phyloP scores from a whole-genome alignment of 257 asterid genomes.

The Solanum dulcamara region DNA sequence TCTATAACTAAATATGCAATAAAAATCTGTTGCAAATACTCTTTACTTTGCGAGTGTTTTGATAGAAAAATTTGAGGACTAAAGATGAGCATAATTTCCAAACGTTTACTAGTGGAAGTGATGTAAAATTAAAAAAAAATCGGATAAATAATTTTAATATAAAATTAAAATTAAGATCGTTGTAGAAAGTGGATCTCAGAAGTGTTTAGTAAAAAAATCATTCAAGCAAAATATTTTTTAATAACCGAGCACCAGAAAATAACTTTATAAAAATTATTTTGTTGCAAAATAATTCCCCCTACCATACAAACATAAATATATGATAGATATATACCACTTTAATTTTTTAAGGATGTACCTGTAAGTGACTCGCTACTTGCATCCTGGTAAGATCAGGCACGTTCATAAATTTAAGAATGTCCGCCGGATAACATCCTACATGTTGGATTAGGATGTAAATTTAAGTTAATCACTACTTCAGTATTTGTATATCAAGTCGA shows the following conservation, averaged over 20 bases:
- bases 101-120: neutral
- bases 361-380: too few relatives aligned
- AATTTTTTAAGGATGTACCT: too few relatives aligned
- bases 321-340: too few relatives aligned
- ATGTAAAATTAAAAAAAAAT: neutral
- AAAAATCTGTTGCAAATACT: neutral
- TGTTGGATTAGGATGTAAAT: neutral
- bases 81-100: neutral
- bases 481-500: neutral
- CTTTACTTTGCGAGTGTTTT: neutral
- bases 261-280: too few relatives aligned
- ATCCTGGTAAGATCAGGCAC: neutral
- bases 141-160: neutral
- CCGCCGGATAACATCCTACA: neutral
- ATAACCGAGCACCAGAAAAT: too few relatives aligned
- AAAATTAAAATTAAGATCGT: neutral
- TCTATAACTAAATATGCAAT: neutral
- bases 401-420: neutral
- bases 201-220: neutral
- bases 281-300: too few relatives aligned
- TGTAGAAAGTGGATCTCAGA: neutral
- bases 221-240: too few relatives aligned
- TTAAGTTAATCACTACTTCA: neutral
- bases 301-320: too few relatives aligned
- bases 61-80: neutral